A percentile compares a stretch with the other conserved stretches of the same genome.
Evolutionary conservation across 768 basidiomycete species (phyloP).

Genomic region (Neoboletus brunneissimus): DNA sequence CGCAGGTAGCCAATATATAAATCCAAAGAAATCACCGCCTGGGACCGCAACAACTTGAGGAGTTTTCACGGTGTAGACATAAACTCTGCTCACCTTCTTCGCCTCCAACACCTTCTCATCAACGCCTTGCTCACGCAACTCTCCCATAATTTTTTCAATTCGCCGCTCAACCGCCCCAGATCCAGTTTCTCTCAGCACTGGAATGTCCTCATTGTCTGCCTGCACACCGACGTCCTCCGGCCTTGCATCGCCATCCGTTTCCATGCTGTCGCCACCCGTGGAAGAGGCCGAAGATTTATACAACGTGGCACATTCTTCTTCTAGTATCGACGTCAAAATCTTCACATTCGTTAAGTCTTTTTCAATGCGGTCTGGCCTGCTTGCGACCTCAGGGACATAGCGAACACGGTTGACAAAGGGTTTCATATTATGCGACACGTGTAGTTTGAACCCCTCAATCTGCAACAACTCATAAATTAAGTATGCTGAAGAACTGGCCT

Average conservation of each 20-base stretch:
- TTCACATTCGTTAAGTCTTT: constrained; percentile 81
- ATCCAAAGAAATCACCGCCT: constrained; percentile 85
- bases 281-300: constrained; percentile 36
- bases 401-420: constrained; percentile 78
- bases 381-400: constrained; percentile 79
- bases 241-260: constrained; percentile 29
- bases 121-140: constrained; percentile 64
- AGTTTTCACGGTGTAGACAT: constrained; percentile 10
- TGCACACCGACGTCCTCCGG: constrained; percentile 33
- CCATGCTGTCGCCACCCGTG: constrained; percentile 18
- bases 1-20: constrained; percentile 92
- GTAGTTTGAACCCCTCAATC: constrained; percentile 95
- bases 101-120: constrained; percentile 65
- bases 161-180: constrained; percentile 78
- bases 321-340: constrained; percentile 67
- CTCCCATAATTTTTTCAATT: constrained; percentile 72
- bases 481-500: not conserved
- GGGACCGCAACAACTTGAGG: constrained; percentile 24
- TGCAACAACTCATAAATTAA: constrained; percentile 31
- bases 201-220: constrained; percentile 41
- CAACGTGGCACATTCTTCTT: constrained; percentile 61
- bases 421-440: constrained; percentile 77
- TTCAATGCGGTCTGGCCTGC: constrained; percentile 72
- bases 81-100: constrained; percentile 58
- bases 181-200: constrained; percentile 62